Conservation (phyloP, 306 rosid species). For the Sesbania bispinosa region DNA sequence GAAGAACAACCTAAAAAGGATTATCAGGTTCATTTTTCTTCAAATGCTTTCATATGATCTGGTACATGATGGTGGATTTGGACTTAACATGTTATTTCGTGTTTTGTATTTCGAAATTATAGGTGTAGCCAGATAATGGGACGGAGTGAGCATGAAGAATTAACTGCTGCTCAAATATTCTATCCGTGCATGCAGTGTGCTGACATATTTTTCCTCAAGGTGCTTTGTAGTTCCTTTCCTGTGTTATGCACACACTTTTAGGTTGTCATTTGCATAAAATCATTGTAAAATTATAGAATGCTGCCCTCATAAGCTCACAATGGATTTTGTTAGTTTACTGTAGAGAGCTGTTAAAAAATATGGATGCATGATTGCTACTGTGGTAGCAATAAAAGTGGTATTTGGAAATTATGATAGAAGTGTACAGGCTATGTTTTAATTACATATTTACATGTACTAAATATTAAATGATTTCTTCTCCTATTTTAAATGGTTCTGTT, state of each 20-base stretch:
- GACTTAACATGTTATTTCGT: not conserved
- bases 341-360: not conserved
- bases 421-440: not conserved
- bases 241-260: not conserved
- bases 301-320: not conserved
- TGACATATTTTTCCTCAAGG: constrained; percentile 82
- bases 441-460: not conserved
- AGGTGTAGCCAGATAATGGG: constrained; percentile 93
- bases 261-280: not conserved
- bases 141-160: constrained; percentile 55
- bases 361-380: not conserved
- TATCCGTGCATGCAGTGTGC: constrained; percentile 97
- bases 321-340: not conserved
- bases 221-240: not conserved
- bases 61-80: not conserved
- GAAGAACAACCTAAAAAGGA: constrained; percentile 60
- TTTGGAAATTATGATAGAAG: not conserved
- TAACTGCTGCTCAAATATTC: constrained; percentile 76
- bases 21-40: constrained; percentile 39
- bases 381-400: not conserved
- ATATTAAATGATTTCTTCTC: not conserved
- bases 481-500: not conserved
- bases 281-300: not conserved
- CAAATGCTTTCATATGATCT: not conserved
- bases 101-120: not conserved